These are phyloP conservation scores for Bipolaris oryzae DNA, from an alignment of 2,329 filamentous ascomycete genomes.

Conservation along the genomic window DNA sequence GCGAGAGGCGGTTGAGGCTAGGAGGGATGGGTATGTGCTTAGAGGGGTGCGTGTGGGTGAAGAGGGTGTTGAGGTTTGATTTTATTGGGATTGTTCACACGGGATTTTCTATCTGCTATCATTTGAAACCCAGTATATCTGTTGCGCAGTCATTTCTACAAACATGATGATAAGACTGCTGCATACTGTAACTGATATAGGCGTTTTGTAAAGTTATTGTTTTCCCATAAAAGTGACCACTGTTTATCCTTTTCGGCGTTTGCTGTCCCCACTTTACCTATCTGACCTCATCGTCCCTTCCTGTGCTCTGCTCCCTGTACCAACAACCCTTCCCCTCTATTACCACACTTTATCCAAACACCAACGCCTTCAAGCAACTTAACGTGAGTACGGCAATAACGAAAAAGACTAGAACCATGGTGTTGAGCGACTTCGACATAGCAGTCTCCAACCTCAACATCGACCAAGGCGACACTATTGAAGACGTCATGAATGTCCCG, in stretches of 20 bases:
- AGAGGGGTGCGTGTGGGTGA: constrained; percentile 40
- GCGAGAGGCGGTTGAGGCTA: constrained; percentile 36
- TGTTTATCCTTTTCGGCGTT: constrained; percentile 1
- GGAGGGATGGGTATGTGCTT: constrained; percentile 40
- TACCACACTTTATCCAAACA: too few relatives aligned
- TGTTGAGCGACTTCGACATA: constrained; percentile 15
- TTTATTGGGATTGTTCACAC: too few relatives aligned
- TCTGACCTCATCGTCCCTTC: too few relatives aligned
- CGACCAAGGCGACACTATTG: constrained; percentile 5
- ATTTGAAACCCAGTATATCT: not conserved
- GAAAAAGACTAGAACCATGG: constrained; percentile 24
- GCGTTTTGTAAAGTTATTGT: too few relatives aligned
- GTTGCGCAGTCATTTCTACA: not conserved
- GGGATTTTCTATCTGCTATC: not conserved
- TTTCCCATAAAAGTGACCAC: not conserved
- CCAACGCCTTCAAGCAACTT: not conserved
- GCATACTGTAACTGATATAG: too few relatives aligned
- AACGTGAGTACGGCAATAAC: not conserved
- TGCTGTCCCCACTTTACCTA: not conserved
- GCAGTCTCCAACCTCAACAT: not conserved
- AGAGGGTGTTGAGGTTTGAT: constrained; percentile 27
- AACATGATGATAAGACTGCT: too few relatives aligned
- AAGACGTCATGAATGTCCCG: constrained; percentile 17
- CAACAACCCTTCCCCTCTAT: too few relatives aligned
- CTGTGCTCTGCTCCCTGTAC: too few relatives aligned